A percentile compares a stretch with the other conserved stretches of the same genome.
Conservation (phyloP, 805 yeast genomes). For the Candida boleticola region DNA sequence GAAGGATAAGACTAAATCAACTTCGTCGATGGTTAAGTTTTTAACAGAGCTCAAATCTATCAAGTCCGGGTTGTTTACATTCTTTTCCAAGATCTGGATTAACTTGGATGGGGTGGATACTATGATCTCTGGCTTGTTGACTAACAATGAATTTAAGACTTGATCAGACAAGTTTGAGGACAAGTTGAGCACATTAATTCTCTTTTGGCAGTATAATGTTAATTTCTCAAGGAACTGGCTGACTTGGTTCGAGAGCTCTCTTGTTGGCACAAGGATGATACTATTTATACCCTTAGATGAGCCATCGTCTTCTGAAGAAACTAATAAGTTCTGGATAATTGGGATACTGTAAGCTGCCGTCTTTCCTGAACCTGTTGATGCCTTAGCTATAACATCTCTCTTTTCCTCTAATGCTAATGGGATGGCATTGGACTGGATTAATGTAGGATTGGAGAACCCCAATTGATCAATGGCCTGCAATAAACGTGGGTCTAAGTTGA, state of each 20-base stretch:
- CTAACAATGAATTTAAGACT: slow-evolving; percentile 66
- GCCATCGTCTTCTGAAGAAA: slow-evolving; percentile 22
- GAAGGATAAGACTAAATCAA: slow-evolving; percentile 83
- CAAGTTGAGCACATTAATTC: slow-evolving; percentile 63
- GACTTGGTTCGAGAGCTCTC: slow-evolving; percentile 89
- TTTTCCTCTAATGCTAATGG: slow-evolving; percentile 88
- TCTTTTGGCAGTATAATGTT: slow-evolving; percentile 66
- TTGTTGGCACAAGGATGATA: slow-evolving; percentile 86
- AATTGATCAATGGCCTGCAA: slow-evolving; percentile 77
- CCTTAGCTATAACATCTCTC: slow-evolving; percentile 89
- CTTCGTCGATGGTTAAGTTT: slow-evolving; percentile 89
- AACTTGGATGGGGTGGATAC: slow-evolving; percentile 87
- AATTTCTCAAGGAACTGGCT: slow-evolving; percentile 65
- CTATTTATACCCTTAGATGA: slow-evolving; percentile 41
- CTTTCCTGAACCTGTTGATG: slow-evolving; percentile 95
- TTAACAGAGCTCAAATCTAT: slow-evolving; percentile 56
- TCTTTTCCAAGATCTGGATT: slow-evolving; percentile 50
- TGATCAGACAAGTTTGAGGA: slow-evolving; percentile 64
- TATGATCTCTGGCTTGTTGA: slow-evolving; percentile 75
- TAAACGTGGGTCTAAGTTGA: slow-evolving; percentile 79
- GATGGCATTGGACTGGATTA: slow-evolving; percentile 87
- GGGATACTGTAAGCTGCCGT: slow-evolving; percentile 91
- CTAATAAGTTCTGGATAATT: slow-evolving; percentile 66
- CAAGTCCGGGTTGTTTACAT: slow-evolving; percentile 30
- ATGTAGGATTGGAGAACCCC: slow-evolving; percentile 84